phyloP scores from a whole-genome alignment of 2,329 filamentous ascomycete species.

The Alternaria longipes region DNA sequence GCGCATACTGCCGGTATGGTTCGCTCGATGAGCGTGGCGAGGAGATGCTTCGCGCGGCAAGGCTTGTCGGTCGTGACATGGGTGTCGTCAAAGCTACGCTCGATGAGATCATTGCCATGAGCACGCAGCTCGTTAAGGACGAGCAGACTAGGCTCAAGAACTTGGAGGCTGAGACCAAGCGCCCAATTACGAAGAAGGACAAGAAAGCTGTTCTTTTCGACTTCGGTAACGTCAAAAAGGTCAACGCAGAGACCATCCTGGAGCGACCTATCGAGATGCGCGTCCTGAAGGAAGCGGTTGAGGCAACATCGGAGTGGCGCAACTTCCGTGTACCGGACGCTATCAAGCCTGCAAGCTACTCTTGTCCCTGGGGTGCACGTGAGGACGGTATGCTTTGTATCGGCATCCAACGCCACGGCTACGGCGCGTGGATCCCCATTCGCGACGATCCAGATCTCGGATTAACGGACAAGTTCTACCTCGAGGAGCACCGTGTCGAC shows the following conservation, averaged over 20 bases:
- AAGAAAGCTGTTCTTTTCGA: constrained; percentile 97
- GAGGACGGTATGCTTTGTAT: constrained; percentile 98
- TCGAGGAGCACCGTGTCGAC: constrained; percentile 97
- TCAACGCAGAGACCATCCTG: constrained; percentile 94
- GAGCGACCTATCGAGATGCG: constrained; percentile 90
- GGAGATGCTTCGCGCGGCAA: constrained; percentile 87
- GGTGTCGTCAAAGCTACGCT: constrained; percentile 81
- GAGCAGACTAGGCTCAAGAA: constrained; percentile 71
- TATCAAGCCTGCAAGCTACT: constrained; percentile 90
- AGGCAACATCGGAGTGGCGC: constrained; percentile 70
- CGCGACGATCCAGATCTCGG: constrained; percentile 88
- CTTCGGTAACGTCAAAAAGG: constrained; percentile 89
- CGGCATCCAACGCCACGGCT: constrained; percentile 91
- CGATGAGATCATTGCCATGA: constrained; percentile 78
- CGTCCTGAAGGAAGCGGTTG: constrained; percentile 79
- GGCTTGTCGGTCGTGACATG: constrained; percentile 81
- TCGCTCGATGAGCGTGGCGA: constrained; percentile 87
- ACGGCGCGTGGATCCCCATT: constrained; percentile 94
- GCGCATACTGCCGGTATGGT: constrained; percentile 89
- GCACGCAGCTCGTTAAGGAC: constrained; percentile 75
- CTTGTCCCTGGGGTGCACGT: constrained; percentile 87
- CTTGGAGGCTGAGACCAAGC: constrained; percentile 75
- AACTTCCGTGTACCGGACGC: constrained; percentile 90
- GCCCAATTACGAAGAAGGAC: constrained; percentile 92
- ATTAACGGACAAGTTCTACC: constrained; percentile 89